Evolutionary conservation across 176 grass and related monocot species (phyloP), one percentile per base, ranked within the genome.

Genomic region (Carex parvula): DNA sequence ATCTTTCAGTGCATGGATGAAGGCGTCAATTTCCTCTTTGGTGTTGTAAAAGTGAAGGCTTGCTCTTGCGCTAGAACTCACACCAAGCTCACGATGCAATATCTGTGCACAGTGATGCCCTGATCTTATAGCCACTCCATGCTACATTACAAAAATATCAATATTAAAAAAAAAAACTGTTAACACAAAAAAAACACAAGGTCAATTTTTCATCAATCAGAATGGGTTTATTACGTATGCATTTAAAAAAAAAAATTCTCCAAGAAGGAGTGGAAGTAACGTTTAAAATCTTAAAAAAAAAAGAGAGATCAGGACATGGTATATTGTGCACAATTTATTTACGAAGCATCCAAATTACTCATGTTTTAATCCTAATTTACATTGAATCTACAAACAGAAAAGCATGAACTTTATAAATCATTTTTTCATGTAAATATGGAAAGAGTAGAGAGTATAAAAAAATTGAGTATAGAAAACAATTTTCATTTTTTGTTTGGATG

Each of bases 1-100:
- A 79, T 60, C 84, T 84, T 91, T 93, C 60, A 94, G 88, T 30
- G 91, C 92, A 46, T 87, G 46, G 68, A 93, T 79, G 79, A 98
- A 93, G 41, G 86, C 42, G 79, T 98, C 93, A 20, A 99, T 86
- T 77, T 99, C 96, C 63, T 95, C 86, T 85, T 93, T 94, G 21
- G 89, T 98, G 55, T 98, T 98, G 83, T 98, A 98, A 18, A 93
- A 95, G 81, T 98, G 87, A 82, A 98, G 92, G 85, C 93, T 95
- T 21, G 96, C 96, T 29, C 96, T 91, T 13, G 93, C 96, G 88
- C 96, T 99, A 42, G 96, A 75, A 33, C 68, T 88, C 57, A 95
- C 79, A 63, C 91, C 93, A 22, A 99, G 84, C 17, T 88, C 86
- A 1, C 88, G 86, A 74, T 98, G 92, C 54, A 98, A 81, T 60